These are phyloP conservation scores for Beta lomatogona DNA, from an alignment of 179 eudicot genomes.

Conservation along the genomic window DNA sequence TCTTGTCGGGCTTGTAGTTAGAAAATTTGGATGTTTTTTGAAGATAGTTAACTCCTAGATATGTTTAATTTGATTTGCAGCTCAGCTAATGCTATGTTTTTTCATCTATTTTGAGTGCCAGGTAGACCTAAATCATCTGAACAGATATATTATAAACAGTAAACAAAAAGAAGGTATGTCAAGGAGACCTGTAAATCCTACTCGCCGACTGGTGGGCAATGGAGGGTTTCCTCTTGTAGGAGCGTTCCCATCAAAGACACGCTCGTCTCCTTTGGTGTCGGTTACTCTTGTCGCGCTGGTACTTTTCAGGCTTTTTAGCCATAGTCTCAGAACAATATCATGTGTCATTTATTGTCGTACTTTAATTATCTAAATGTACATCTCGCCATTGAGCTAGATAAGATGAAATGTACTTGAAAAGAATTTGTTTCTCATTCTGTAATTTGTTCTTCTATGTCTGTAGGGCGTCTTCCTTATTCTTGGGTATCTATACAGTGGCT, in stretches of 20 bases:
- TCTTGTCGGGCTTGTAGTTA: not conserved
- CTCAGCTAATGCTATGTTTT: conserved; percentile 23
- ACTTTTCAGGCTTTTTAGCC: conserved; percentile 25
- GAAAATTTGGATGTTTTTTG: not conserved
- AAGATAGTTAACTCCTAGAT: not conserved
- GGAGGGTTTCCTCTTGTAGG: conserved; percentile 72
- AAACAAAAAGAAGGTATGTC: conserved; percentile 52
- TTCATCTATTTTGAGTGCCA: conserved; percentile 13
- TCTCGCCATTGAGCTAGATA: not conserved
- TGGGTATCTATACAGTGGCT: conserved; percentile 65
- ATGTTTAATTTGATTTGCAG: not conserved
- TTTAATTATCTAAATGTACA: not conserved
- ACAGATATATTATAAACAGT: not conserved
- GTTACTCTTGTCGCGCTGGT: conserved; percentile 71
- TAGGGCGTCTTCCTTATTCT: conserved; percentile 73
- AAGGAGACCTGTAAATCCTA: conserved; percentile 66
- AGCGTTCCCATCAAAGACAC: conserved; percentile 76
- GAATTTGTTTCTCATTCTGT: conserved; percentile 1
- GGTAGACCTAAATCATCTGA: conserved; percentile 2
- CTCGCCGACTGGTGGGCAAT: conserved; percentile 65
- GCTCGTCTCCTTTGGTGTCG: conserved; percentile 67
- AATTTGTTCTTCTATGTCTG: conserved; percentile 22
- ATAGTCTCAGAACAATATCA: not conserved
- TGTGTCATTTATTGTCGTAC: not conserved
- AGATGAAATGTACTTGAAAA: not conserved